phyloP scores from a whole-genome alignment of 2,329 filamentous ascomycete genomes.

The Cordyceps militaris region DNA sequence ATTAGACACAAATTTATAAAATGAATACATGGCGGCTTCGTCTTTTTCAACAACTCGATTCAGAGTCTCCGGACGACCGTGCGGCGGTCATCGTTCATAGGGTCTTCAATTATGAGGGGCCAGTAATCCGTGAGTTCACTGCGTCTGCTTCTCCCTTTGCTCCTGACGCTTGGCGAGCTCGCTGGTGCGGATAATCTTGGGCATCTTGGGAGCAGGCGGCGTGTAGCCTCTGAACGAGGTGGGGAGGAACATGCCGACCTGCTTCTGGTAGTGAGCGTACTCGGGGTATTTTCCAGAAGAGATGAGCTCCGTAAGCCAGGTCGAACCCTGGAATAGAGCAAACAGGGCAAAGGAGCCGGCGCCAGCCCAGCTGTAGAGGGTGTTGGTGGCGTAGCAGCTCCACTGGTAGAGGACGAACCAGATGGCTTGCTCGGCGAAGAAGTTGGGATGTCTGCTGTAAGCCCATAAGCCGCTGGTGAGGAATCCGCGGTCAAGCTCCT shows the following conservation, averaged over 20 bases:
- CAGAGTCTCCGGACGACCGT: no score
- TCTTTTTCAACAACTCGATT: no score
- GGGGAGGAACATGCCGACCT: conserved; percentile 80
- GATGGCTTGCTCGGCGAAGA: conserved; percentile 81
- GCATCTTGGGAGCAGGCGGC: conserved; percentile 25
- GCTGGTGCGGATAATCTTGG: conserved; percentile 45
- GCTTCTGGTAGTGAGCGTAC: conserved; percentile 75
- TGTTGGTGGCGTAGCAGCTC: conserved; percentile 68
- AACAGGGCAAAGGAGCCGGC: conserved; percentile 64
- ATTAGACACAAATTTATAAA: neutral
- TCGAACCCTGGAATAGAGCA: conserved; percentile 81
- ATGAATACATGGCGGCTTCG: neutral
- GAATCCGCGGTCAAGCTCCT: conserved; percentile 86
- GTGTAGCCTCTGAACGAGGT: conserved; percentile 39
- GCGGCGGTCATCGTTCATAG: no score
- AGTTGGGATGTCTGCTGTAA: conserved; percentile 89
- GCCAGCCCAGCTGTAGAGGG: conserved; percentile 71
- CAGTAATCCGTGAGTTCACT: no score
- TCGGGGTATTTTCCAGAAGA: conserved; percentile 79
- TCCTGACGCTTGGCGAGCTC: conserved; percentile 41
- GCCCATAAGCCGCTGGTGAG: conserved; percentile 77
- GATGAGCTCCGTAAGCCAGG: conserved; percentile 77
- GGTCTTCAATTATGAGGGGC: no score
- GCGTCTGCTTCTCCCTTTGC: conserved; percentile 32
- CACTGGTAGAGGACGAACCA: conserved; percentile 88